Evolutionary conservation across 2,329 filamentous ascomycete genomes (phyloP), one percentile per base, ranked within the genome.

Genomic region (Pleomassaria siparia): DNA sequence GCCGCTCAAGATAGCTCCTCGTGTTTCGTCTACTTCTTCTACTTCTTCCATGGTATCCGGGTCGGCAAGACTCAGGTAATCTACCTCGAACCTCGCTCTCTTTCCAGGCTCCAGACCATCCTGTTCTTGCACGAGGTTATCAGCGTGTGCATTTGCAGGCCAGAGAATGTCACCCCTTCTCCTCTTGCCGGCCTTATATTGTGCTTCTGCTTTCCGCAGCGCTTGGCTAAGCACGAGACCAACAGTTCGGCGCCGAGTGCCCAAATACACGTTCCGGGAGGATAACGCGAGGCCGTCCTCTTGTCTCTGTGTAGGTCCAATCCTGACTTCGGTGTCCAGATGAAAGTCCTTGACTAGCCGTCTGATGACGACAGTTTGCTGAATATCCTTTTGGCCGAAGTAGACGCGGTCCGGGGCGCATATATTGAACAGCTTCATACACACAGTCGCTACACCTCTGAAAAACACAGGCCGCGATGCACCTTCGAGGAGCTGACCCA

Each of bases 311-410:
- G 94, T 99, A 0, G 83, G 77, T 5, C 86, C 83, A 44, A 97
- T 80, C 25, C 85, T 79, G 8, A 97, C 83, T 18, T 88, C 76
- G 3, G 84, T 87, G 30, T 88, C 83, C 32, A 97, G 71, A 67
- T 91, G 84, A 56, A 99, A 91, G 70, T 99, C 94, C 56, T 84
- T 80, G 25, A 96, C 88, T 82, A 99, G 85, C 36, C 88, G 84
- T 62, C 83, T 85, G 62, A 99, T 88, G 10, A 99, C 82, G 15
- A 95, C 88, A 0, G 91, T 95, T 74, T 99, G 94, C 76, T 99
- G 94, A 16, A 96, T 84, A 70, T 99, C 94, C 74, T 99, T 99
- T 72, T 97, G 94, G 3, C 94, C 94, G 75, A 99, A 96, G 74
- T 96, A 94, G 4, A 90, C 89, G 36, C 81, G 81, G 47, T 91